Evolutionary conservation across 2,329 filamentous ascomycete genomes (phyloP), one percentile per base, ranked within the genome.

Genomic region (Monosporascus sp.): DNA sequence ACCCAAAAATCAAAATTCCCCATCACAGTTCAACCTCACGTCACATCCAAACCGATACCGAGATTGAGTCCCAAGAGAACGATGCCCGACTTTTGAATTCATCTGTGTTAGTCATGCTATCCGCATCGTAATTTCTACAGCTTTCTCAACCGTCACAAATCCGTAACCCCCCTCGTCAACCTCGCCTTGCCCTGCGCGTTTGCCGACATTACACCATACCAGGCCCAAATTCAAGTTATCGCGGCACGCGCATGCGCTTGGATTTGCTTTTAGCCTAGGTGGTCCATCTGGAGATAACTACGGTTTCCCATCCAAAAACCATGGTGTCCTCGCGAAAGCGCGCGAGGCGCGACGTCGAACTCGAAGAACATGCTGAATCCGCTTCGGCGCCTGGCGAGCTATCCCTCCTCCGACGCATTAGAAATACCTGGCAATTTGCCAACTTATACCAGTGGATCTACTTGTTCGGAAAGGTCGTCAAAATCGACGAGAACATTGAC

Each of bases 351-450:
- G 75, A 79, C 60, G 68, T 70, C 59, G 73, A 74, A 49, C 55
- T 65, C 56, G 59, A 69, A 58, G 43, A 46, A 46, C 14, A 8
- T 8, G 45, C 69, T 60, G 59, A 65, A 44, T 44, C 55, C 26
- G 43, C 53, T 53, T 48, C 60, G 14, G 20, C 56, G 31, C 54
- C 63, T 7, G 62, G 66, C 22, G 67, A 71, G 54, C 60, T 63
- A 2, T 68, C 73, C 4, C 63, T 84, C 52, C 76, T 95, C 27
- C 75, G 84, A 54, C 85, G 79, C 60, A 81, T 97, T 61, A 85
- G 93, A 58, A 94, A 89, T 68, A 91, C 89, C 80, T 97, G 93
- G 92, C 89, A 97, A 71, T 97, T 97, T 72, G 90, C 93, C 56
- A 93, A 91, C 65, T 76, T 97, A 7, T 91, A 88, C 74, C 93